These are phyloP conservation scores for Austroboletus novae-zelandiae DNA, from an alignment of 1,284 basidiomycete genomes.

Conservation along the genomic window DNA sequence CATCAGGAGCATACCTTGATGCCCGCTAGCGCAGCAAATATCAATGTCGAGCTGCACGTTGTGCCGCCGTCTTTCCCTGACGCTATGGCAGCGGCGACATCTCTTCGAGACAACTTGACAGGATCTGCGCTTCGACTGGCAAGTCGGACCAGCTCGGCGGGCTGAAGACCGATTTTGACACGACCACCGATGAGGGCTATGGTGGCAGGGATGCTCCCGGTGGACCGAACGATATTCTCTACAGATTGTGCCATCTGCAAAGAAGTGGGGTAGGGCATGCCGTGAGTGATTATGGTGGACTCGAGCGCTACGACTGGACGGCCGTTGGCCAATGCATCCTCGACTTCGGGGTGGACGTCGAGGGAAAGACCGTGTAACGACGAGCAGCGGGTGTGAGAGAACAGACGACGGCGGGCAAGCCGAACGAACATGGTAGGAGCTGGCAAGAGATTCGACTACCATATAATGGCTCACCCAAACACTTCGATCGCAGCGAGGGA, in stretches of 20 bases:
- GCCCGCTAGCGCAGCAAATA: slow-evolving; percentile 78
- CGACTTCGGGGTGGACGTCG: slow-evolving; percentile 77
- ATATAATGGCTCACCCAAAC: slow-evolving; percentile 23
- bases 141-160: slow-evolving; percentile 67
- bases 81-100: slow-evolving; percentile 79
- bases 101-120: slow-evolving; percentile 85
- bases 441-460: neutral
- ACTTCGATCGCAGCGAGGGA: slow-evolving; percentile 49
- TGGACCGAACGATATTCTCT: slow-evolving; percentile 75
- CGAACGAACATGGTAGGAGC: too few relatives aligned
- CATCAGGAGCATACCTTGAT: slow-evolving; percentile 58
- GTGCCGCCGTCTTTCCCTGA: slow-evolving; percentile 78
- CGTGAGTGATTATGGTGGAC: slow-evolving; percentile 92
- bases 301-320: slow-evolving; percentile 75
- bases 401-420: slow-evolving; percentile 1
- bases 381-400: slow-evolving; percentile 2
- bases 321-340: slow-evolving; percentile 64
- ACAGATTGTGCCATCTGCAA: slow-evolving; percentile 71
- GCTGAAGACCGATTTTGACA: slow-evolving; percentile 81
- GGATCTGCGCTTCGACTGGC: slow-evolving; percentile 55
- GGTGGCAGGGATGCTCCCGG: slow-evolving; percentile 85
- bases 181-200: slow-evolving; percentile 84
- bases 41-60: slow-evolving; percentile 87
- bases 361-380: slow-evolving; percentile 38
- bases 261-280: slow-evolving; percentile 81